Conservation (phyloP, 148 eudicot genomes). For the Vaccinium myrtillus region DNA sequence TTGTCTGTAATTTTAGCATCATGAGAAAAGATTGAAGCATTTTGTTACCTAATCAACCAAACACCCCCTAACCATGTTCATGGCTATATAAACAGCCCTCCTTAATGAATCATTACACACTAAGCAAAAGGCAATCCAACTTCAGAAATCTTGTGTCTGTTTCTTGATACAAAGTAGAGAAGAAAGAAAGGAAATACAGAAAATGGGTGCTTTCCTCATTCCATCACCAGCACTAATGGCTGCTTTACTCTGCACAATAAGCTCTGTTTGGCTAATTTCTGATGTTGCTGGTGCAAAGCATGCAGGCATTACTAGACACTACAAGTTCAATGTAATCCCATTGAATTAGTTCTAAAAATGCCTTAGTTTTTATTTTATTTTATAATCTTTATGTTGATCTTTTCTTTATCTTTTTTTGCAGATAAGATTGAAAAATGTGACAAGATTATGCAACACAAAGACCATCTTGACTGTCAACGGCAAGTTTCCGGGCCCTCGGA, state of each 20-base stretch:
- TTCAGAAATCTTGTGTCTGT: not conserved
- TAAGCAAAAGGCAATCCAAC: not conserved
- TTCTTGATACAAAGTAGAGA: not conserved
- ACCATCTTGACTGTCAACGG: conserved; percentile 69
- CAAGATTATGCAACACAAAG: conserved; percentile 67
- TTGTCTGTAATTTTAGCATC: not conserved
- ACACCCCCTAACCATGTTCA: not conserved
- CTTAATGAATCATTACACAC: not conserved
- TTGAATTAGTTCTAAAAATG: not conserved
- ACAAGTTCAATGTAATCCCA: conserved; percentile 50
- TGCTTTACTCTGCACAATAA: conserved; percentile 20
- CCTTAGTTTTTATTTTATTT: not conserved
- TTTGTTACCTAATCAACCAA: conserved; percentile 8
- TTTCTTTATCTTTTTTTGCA: conserved; percentile 1
- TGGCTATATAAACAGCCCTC: conserved; percentile 9
- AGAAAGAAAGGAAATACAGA: not conserved
- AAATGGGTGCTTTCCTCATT: conserved; percentile 22
- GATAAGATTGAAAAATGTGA: conserved; percentile 55
- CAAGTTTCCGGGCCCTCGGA: conserved; percentile 58
- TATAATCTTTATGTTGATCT: not conserved
- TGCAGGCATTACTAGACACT: conserved; percentile 45
- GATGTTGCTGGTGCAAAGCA: conserved; percentile 23
- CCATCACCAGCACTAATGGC: conserved; percentile 21
- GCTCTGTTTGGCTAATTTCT: conserved; percentile 20
- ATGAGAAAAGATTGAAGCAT: not conserved